Conservation (phyloP, 1,139 yeast species). For the Sugiyamaella castrensis region DNA sequence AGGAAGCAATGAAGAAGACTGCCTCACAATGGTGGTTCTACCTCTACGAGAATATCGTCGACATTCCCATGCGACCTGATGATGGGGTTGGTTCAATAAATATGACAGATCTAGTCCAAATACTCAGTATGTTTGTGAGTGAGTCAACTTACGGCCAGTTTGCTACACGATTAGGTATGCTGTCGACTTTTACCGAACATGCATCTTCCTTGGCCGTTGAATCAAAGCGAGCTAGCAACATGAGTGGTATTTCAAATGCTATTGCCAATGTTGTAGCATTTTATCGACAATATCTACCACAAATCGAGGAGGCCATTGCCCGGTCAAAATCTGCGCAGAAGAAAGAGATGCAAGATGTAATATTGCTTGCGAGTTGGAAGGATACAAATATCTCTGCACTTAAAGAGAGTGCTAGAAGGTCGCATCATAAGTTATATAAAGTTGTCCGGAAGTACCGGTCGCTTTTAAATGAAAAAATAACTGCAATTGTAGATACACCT, state of each 20-base stretch:
- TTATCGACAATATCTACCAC: constrained; percentile 60
- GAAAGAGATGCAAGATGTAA: constrained; percentile 80
- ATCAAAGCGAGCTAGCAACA: constrained; percentile 13
- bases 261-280: constrained; percentile 61
- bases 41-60: constrained; percentile 65
- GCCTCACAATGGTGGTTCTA: constrained; percentile 88
- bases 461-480: constrained; percentile 28
- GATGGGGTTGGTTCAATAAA: constrained; percentile 27
- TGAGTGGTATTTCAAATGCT: constrained; percentile 40
- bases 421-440: constrained; percentile 82
- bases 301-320: constrained; percentile 47
- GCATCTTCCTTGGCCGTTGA: constrained; percentile 18
- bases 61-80: constrained; percentile 17
- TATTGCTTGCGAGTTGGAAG: constrained; percentile 92
- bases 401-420: constrained; percentile 86
- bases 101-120: constrained; percentile 49
- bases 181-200: constrained; percentile 63
- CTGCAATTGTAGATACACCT: constrained; percentile 3
- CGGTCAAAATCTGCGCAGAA: constrained; percentile 55
- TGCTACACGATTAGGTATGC: constrained; percentile 51
- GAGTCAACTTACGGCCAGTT: constrained; percentile 78
- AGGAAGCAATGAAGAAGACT: constrained; percentile 45
- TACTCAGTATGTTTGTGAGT: constrained; percentile 72
- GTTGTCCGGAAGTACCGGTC: constrained; percentile 76
- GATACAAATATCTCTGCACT: constrained; percentile 93